These are phyloP conservation scores for Eucalyptus lansdowneana DNA, from an alignment of 345 rosid genomes.

Conservation along the genomic window DNA sequence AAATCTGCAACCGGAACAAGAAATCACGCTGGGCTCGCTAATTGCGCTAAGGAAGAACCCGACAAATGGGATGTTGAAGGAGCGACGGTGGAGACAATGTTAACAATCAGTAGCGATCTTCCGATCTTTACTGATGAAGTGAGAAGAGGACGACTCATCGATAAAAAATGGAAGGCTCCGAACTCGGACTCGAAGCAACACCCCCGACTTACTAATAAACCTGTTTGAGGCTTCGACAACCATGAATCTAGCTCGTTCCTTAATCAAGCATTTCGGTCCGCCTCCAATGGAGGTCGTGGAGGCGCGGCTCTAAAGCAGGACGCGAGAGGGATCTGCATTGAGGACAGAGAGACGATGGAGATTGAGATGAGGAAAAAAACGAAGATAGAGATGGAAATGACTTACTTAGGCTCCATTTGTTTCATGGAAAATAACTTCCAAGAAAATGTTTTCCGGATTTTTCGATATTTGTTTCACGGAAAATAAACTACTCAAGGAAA, in stretches of 20 bases:
- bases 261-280: background rate
- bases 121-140: background rate
- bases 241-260: background rate
- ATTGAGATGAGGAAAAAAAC: background rate
- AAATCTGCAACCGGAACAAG: background rate
- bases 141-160: background rate
- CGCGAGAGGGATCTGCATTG: background rate
- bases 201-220: background rate
- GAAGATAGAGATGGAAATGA: background rate
- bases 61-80: background rate
- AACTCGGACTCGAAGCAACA: background rate
- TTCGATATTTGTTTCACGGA: too few relatives aligned
- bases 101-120: background rate
- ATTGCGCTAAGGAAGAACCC: background rate
- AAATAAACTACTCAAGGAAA: too few relatives aligned
- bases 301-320: background rate
- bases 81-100: background rate
- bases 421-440: too few relatives aligned
- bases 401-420: rapidly evolving
- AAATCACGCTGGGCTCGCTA: background rate
- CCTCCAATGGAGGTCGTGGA: background rate
- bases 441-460: rapidly evolving
- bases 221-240: background rate
- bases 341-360: background rate
- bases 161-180: background rate